Evolutionary conservation across 306 rosid genomes (phyloP), one percentile per base, ranked within the genome.

Genomic region (Parietaria judaica): DNA sequence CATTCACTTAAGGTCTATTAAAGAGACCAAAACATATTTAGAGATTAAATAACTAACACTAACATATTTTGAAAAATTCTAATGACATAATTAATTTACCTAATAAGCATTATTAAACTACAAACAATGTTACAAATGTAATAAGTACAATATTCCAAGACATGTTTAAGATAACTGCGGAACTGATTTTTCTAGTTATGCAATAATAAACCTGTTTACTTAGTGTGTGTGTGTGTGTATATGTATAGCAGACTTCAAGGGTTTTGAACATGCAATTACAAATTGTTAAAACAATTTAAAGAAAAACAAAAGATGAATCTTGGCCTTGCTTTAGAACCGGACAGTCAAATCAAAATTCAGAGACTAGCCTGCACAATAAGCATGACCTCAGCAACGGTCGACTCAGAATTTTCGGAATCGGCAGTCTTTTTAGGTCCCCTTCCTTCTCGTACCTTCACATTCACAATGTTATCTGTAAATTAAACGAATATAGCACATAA

Each of bases 361-460:
- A 60, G 64, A 83, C 56, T 67, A 57, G 82, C 83, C 83, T 79
- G 99, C 74, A 88, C 95, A 7, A 88, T 76, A 70, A 92, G 95
- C 95, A 92, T 75, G 87, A 86, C 87, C 80, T 92, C 99, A 34
- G 78, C 77, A 67, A 88, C 79, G 63, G 72, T 52, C 49, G 69
- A 72, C 47, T 70, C 84, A 35, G 72, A 79, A 67, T 79, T 68
- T 60, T 72, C 84, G 66, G 74, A 75, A 72, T 82, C 88, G 57
- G 41, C 58, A 48, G 45, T 58, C 63, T 65, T 76, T 57, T 78
- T 84, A 36, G 74, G 84, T 67, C 72, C 63, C 76, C 95, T 80
- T 61, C 99, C 99, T 76, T 92, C 99, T 74, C 99, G 90, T 64
- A 92, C 99, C 99, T 87, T 70, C 35, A 37, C 34, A 67, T 64